Base-by-base conservation (phyloP, 441 rosid genomes). In the Breynia disticha region DNA sequence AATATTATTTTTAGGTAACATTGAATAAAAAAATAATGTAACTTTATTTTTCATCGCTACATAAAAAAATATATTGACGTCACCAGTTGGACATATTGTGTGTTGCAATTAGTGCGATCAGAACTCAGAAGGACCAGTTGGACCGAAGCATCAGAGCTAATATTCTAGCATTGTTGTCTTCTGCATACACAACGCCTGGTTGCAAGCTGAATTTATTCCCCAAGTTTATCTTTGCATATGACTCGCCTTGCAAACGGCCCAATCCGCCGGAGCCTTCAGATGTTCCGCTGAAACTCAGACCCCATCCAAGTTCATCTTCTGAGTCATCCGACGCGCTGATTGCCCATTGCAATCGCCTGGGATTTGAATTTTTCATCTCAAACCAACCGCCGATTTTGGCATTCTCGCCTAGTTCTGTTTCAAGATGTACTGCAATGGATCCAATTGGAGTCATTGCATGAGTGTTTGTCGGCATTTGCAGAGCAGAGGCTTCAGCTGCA, bases 241-340 rank as follows among this genome's bases (percentile, higher is more conserved):
- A 73, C 63, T 91, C 98, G 21, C 78, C 73, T 43, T 82, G 95
- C 58, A 81, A 69, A 44, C 56, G 84, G 48, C 73, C 65, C 67
- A 66, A 59, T 16, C 70, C 70, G 63, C 59, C 60, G 21, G 72
- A 64, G 45, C 77, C 73, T 47, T 74, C 85, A 0, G 62, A 18
- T 43, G 67, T 57, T 46, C 97, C 95, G 39, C 90, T 73, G 46
- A 81, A 59, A 61, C 76, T 72, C 62, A 80, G 45, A 28, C 95
- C 95, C 97, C 91, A 88, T 8, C 91, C 91, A 15, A 70, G 47
- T 56, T 76, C 95, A 52, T 79, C 80, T 43, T 84, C 82, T 39
- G 77, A 67, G 20, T 69, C 74, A 58, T 93, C 85, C 51, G 79
- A 77, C 47, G 80, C 32, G 48, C 64, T 79, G 17, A 81, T 57